Evolutionary conservation across 2,329 filamentous ascomycete genomes (phyloP), one percentile per base, ranked within the genome.

Genomic region (Ophiostoma sp.): DNA sequence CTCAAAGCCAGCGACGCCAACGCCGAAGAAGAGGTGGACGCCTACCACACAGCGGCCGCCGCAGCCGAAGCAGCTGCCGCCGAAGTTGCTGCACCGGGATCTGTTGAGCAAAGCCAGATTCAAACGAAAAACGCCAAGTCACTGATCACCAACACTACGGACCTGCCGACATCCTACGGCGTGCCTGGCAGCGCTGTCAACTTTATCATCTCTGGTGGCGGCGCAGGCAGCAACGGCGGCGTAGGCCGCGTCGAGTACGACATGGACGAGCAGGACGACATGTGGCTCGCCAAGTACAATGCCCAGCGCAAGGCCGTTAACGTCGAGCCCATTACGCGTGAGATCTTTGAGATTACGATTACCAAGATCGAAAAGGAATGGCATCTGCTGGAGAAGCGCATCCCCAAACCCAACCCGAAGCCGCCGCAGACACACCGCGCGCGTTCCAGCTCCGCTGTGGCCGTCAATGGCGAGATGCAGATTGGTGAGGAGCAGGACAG

Each of bases 281-380:
- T 93, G 80, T 99, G 95, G 95, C 82, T 99, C 40, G 90, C 95
- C 73, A 86, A 87, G 52, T 87, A 94, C 76, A 99, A 99, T 74
- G 80, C 82, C 12, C 87, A 90, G 74, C 87, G 95, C 69, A 91
- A 88, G 76, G 84, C 85, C 38, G 86, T 90, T 18, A 87, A 89
- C 63, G 86, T 92, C 36, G 92, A 96, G 73, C 83, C 88, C 2
- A 95, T 99, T 74, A 96, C 93, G 65, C 91, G 93, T 27, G 93
- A 96, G 71, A 87, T 97, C 66, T 97, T 99, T 75, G 95, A 99
- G 77, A 96, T 98, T 71, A 96, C 93, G 16, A 96, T 99, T 80
- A 99, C 95, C 9, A 97, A 97, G 78, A 97, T 99, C 70, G 95
- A 99, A 78, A 97, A 97, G 79, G 94, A 98, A 77, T 99, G 95